Base-by-base conservation (phyloP, 164 flowering plant genomes). In the Sextonia rubra region DNA sequence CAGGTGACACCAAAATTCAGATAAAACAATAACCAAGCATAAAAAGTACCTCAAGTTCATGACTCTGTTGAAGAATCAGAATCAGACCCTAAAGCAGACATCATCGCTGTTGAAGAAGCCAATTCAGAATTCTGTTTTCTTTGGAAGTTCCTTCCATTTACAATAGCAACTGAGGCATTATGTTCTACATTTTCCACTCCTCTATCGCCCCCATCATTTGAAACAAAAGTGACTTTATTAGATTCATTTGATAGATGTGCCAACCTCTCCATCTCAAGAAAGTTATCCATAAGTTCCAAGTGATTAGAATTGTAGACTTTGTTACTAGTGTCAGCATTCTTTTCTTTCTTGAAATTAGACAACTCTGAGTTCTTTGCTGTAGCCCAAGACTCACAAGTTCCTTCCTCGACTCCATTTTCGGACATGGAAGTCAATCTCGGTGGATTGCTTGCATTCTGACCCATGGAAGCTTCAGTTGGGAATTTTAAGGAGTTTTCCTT, bases 201-300 rank as follows among this genome's bases (percentile, higher is more conserved):
- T 76, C 79, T 80, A 27, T 73, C 70, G 24, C 68, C 64, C 64
- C 75, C 37, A 79, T 47, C 64, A 71, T 75, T 82, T 48, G 82
- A 76, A 74, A 73, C 26, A 15, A 84, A 74, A 29, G 73, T 64
- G 17, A 77, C 72, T 62, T 81, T 85, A 79, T 85, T 83, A 47
- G 89, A 81, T 27, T 85, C 85, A 26, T 80, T 77, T 37, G 91
- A 76, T 32, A 76, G 75, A 75, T 87, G 74, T n/a, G 98, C 99
- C 73, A 95, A 81, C 77, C 88, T 95, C 84, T 95, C 99, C 98
- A 95, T 93, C 85, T 95, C 98, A 60, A 93, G 81, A 78, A 95
- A 95, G 79, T 95, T 98, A 83, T 91, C 94, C 97, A 95, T 95
- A 66, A 93, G 87, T 71, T 89, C 92, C 84, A 89, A 69, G 64